Percentiles rank a stretch among this genome's conserved stretches.
Evolutionary conservation across 805 yeast species (phyloP).

Genomic region (Maudiozyma bulderi): DNA sequence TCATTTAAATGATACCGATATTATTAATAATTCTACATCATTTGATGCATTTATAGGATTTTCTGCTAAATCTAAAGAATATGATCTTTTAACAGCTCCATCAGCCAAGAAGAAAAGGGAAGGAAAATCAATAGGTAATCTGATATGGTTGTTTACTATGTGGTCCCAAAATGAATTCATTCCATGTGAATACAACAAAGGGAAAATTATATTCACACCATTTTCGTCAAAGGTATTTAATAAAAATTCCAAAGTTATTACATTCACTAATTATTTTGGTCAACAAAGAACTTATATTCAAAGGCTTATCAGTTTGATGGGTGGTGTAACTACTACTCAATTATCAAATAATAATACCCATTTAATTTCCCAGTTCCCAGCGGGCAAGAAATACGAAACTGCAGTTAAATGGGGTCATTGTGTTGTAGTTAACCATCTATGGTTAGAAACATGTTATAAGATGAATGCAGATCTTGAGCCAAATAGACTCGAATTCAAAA

Average conservation of each 20-base stretch:
- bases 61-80: slow-evolving; percentile 50
- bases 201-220: slow-evolving; percentile 63
- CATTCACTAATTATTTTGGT: slow-evolving; percentile 77
- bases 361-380: slow-evolving; percentile 54
- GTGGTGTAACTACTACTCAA: slow-evolving; percentile 66
- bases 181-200: slow-evolving; percentile 34
- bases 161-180: slow-evolving; percentile 46
- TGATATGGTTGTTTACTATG: slow-evolving; percentile 70
- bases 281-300: slow-evolving; percentile 70
- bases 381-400: slow-evolving; percentile 68
- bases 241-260: slow-evolving; percentile 45
- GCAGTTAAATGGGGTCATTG: slow-evolving; percentile 54
- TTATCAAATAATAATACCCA: slow-evolving; percentile 59
- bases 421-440: slow-evolving; percentile 62
- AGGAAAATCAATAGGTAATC: slow-evolving; percentile 45
- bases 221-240: slow-evolving; percentile 37
- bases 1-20: slow-evolving; percentile 13
- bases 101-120: background rate
- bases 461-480: slow-evolving; percentile 10
- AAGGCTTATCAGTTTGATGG: slow-evolving; percentile 52
- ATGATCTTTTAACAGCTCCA: slow-evolving; percentile 32
- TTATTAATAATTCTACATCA: slow-evolving; percentile 13
- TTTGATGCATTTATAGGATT: slow-evolving; percentile 51
- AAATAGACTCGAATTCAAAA: background rate
- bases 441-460: slow-evolving; percentile 74